Evolutionary conservation across 2,329 filamentous ascomycete genomes (phyloP).

Genomic region (Bipolaris sorokiniana): DNA sequence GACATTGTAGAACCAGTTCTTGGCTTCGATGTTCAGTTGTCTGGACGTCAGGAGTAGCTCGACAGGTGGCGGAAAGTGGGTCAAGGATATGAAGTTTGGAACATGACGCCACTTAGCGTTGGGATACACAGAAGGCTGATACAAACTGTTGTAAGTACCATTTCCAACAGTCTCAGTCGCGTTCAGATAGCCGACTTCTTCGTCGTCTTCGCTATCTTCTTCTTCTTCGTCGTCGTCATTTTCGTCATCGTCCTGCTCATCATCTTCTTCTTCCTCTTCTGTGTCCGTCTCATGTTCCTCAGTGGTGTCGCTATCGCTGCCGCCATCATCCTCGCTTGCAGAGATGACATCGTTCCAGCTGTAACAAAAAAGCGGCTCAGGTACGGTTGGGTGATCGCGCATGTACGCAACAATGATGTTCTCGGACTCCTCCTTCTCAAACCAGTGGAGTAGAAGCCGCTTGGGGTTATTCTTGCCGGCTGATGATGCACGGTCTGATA

Average conservation of each 20-base stretch:
- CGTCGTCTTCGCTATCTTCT: not conserved
- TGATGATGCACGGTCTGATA: constrained; percentile 20
- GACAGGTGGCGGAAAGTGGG: constrained; percentile 38
- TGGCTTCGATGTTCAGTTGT: constrained; percentile 37
- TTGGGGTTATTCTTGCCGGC: constrained; percentile 25
- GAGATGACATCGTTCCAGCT: constrained; percentile 5
- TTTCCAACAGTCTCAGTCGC: constrained; percentile 4
- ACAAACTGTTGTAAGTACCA: constrained; percentile 6
- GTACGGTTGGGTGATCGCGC: constrained; percentile 17
- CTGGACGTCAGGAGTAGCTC: constrained; percentile 40
- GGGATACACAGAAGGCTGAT: constrained; percentile 20
- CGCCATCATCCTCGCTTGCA: constrained; percentile 8
- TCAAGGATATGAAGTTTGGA: constrained; percentile 42
- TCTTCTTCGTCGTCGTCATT: not conserved
- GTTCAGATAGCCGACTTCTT: not conserved
- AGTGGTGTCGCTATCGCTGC: constrained; percentile 2
- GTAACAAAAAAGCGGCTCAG: constrained; percentile 16
- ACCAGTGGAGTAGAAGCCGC: constrained; percentile 42
- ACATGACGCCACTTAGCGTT: constrained; percentile 44
- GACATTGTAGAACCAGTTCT: constrained; percentile 45
- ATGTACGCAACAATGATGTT: constrained; percentile 20
- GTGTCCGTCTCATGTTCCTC: constrained; percentile 13
- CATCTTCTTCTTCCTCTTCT: constrained; percentile 10
- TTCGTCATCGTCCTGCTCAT: constrained; percentile 8
- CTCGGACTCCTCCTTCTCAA: constrained; percentile 43